Base-by-base conservation (phyloP, 2,329 filamentous ascomycete genomes). In the Rutstroemia sp. region DNA sequence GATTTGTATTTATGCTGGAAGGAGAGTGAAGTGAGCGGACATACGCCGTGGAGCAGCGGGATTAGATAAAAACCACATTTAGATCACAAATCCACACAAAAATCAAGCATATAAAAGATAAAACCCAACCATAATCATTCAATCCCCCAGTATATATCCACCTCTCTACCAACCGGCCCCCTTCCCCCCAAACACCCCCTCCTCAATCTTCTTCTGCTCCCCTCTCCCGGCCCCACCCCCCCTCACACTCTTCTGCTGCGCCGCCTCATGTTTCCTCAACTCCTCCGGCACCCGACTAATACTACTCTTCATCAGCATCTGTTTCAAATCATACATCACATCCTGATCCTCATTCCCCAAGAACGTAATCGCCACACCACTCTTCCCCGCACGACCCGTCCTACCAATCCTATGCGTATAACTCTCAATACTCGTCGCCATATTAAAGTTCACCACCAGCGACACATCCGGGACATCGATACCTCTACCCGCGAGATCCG, bases 361-460 rank as follows among this genome's bases (percentile, higher is more conserved):
- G 77, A 99, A 99, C 0, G 94, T 99, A 61, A 99, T 94, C 2
- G 94, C 89, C 51, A 96, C 86, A 86, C 94, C 94, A 64, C 83
- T 92, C 82, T 97, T 97, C 60, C 94, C 94, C 2, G 94, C 94
- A 84, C 94, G 88, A 78, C 94, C 94, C 1, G 94, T 99, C 75
- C 94, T 87, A 72, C 94, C 94, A 67, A 99, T 88, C 75, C 94
- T 86, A 78, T 99, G 94, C 2, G 92, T 97, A 71, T 99, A 99
- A 68, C 83, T 87, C 75, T 99, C 94, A 64, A 99, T 97, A 64
- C 79, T 90, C 12, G 76, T 84, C 0, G 94, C 88, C 94, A 99
- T 97, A 78, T 97, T 99, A 82, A 97, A 99, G 76, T 99, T 99
- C 70, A 99, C 81, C 57, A 99, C 94, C 58, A 99, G 80, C 60